Conservation (phyloP, 2,329 filamentous ascomycete genomes). For the Scolecobasidium constrictum region DNA sequence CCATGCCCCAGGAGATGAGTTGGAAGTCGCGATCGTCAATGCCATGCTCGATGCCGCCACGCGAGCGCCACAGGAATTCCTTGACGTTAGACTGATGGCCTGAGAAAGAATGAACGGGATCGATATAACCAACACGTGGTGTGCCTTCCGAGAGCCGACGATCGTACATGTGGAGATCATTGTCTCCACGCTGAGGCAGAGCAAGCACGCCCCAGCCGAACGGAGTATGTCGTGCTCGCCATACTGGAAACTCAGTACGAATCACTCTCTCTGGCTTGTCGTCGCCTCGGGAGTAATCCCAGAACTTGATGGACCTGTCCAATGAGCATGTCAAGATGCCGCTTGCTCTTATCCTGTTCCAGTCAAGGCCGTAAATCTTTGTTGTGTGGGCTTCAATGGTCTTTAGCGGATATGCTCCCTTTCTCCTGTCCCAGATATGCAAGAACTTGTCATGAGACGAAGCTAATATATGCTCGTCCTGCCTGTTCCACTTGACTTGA, state of each 20-base stretch:
- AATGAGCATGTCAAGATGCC: slow-evolving; percentile 79
- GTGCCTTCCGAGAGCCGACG: slow-evolving; percentile 38
- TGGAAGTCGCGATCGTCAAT: slow-evolving; percentile 83
- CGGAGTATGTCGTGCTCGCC: slow-evolving; percentile 82
- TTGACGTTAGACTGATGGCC: slow-evolving; percentile 59
- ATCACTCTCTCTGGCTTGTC: slow-evolving; percentile 65
- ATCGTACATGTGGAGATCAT: slow-evolving; percentile 76
- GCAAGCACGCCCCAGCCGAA: slow-evolving; percentile 79
- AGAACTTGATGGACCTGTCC: slow-evolving; percentile 87
- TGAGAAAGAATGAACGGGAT: slow-evolving; percentile 40
- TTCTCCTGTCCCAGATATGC: slow-evolving; percentile 82
- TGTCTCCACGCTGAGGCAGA: slow-evolving; percentile 85
- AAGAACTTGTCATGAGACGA: slow-evolving; percentile 84
- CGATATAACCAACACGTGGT: slow-evolving; percentile 23
- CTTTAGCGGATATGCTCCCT: slow-evolving; percentile 63
- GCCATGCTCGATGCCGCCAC: slow-evolving; percentile 55
- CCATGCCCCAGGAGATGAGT: slow-evolving; percentile 84
- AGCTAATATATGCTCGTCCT: slow-evolving; percentile 75
- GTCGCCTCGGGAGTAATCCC: slow-evolving; percentile 61
- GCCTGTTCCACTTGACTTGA: slow-evolving; percentile 89
- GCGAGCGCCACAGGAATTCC: slow-evolving; percentile 81
- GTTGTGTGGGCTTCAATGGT: slow-evolving; percentile 83
- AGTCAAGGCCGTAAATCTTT: slow-evolving; percentile 92
- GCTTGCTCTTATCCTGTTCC: slow-evolving; percentile 67
- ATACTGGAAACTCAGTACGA: slow-evolving; percentile 73